Evolutionary conservation across 495 filamentous ascomycete genomes (phyloP), one percentile per base, ranked within the genome.

Genomic region (Hypoxylon crocopeplum): DNA sequence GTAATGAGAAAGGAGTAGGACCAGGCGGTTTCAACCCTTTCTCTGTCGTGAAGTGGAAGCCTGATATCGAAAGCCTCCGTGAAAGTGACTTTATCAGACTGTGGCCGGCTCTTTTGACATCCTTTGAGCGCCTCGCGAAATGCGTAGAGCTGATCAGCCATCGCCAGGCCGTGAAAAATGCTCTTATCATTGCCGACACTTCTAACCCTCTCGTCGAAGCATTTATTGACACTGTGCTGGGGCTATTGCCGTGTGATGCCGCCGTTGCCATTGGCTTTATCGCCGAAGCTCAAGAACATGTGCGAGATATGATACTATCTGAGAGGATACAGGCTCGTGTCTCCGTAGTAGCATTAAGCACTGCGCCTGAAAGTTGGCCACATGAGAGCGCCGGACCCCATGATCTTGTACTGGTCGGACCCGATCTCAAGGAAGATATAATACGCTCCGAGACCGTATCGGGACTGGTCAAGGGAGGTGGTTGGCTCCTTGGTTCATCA

Each of bases 31-130:
- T 3, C 20, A 21, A 4, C 15, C 59, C 59, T 2, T 62, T 56
- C 21, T 62, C 59, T 25, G 22, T 62, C n/a, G 48, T 62, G 40
- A 56, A 52, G 1, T 62, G 59, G 59, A 62, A 56, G 22, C 59
- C 59, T 4, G 51, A 62, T 47, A 47, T 62, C 37, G 20, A 44
- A 15, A 42, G 16, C n/a, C 59, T 63, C 16, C 40, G 32, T 7
- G 30, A 48, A 21, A 33, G 40, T 1, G 34, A 63, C 19, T 21
- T 53, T 16, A 7, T 22, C 12, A 5, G 17, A 33, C 12, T 63
- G 5, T 63, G 52, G 47, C 29, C 41, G 3, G 25, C 30, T 11
- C 29, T 51, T 3, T 25, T 32, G 25, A 37, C 30, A 32, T 27
- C 33, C 3, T 15, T 13, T 24, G 59, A 48, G 16, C 37, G 38